A percentile compares a stretch with the other conserved stretches of the same genome.
Evolutionary conservation across 108 stramenopile species (phyloP).

Genomic region (Nitzschia sp.): DNA sequence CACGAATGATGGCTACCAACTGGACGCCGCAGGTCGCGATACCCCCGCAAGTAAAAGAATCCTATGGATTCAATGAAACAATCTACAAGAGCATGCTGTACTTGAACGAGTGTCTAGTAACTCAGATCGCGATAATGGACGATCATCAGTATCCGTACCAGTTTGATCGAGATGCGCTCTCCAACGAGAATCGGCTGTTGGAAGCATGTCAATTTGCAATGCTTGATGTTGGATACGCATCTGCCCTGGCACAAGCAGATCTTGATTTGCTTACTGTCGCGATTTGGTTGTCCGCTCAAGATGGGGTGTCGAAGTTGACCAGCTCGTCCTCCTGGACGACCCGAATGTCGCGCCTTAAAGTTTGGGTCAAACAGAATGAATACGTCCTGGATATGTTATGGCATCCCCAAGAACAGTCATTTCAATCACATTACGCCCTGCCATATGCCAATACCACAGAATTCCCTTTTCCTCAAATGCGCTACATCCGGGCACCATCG

Average conservation of each 20-base stretch:
- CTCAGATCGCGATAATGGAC: not conserved
- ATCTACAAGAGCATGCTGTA: conserved; percentile 45
- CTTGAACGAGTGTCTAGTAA: conserved; percentile 26
- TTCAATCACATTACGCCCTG: conserved; percentile 5
- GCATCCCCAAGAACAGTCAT: conserved; percentile 31
- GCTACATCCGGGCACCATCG: not conserved
- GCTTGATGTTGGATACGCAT: conserved; percentile 55
- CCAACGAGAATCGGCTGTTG: not conserved
- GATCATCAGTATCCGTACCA: conserved; percentile 7
- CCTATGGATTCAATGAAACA: conserved; percentile 47
- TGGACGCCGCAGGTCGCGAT: conserved; percentile 39
- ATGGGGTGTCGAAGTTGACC: not conserved
- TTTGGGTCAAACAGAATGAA: conserved; percentile 9
- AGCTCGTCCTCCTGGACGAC: conserved; percentile 27
- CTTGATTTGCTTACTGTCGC: conserved; percentile 11
- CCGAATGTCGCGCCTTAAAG: conserved; percentile 21
- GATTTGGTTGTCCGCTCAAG: not conserved
- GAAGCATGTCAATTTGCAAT: conserved; percentile 41
- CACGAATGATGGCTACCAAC: conserved; percentile 8
- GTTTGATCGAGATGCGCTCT: not conserved
- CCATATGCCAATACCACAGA: not conserved
- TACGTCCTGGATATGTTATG: conserved; percentile 40
- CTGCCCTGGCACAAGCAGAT: conserved; percentile 51
- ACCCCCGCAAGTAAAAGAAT: conserved; percentile 33
- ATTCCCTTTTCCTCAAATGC: not conserved